These are phyloP conservation scores for Solanum hybrid DNA, from an alignment of 305 asterid species.

Conservation along the genomic window DNA sequence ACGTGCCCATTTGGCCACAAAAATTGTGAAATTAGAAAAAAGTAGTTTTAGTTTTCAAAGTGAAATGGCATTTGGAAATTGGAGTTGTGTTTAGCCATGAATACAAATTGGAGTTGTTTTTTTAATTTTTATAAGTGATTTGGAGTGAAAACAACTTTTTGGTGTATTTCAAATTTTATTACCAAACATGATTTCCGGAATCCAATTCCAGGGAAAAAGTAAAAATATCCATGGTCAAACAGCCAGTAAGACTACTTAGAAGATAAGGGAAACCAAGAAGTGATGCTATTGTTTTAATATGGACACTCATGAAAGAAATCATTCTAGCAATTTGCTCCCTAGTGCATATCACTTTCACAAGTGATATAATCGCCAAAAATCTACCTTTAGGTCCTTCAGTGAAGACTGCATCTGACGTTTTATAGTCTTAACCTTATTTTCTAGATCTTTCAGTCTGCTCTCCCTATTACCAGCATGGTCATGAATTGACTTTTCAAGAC, in stretches of 20 bases:
- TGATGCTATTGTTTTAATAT: neutral
- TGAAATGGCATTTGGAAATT: neutral
- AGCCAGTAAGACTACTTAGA: neutral
- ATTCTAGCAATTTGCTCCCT: neutral
- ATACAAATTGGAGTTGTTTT: neutral
- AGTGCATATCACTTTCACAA: neutral
- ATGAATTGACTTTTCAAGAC: constrained; percentile 65
- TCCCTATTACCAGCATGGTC: constrained; percentile 83
- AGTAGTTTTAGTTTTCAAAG: neutral
- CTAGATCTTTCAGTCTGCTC: constrained; percentile 69
- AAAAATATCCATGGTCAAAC: neutral
- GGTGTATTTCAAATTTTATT: neutral
- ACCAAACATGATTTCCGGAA: neutral
- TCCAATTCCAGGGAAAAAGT: neutral
- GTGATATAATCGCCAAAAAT: constrained; percentile 3
- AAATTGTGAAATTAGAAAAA: neutral
- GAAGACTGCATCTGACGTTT: constrained; percentile 71
- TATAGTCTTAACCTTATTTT: constrained; percentile 63
- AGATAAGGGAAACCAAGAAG: neutral
- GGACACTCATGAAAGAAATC: neutral
- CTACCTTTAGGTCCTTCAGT: constrained; percentile 70
- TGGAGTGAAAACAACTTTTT: neutral
- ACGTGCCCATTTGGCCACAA: neutral
- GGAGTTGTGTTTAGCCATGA: neutral
- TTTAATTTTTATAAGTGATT: neutral